Base-by-base conservation (phyloP, 306 rosid species). In the Inga leiocalycina region DNA sequence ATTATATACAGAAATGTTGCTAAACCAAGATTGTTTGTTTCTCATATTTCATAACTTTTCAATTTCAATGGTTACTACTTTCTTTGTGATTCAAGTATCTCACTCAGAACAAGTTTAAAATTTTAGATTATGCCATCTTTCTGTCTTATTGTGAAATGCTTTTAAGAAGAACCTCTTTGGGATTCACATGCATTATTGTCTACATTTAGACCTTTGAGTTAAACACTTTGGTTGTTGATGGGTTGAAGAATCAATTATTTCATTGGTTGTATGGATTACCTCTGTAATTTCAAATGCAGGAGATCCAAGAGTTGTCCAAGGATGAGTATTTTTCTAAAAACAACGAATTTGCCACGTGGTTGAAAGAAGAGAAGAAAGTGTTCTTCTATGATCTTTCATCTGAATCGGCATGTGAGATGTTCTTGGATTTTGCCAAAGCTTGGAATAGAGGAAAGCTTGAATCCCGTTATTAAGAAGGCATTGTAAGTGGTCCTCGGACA, bases 331-430 rank as follows among this genome's bases (percentile, higher is more conserved):
- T 96, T 85, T 86, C 87, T 0, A 96, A 93, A 96, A 96, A 92
- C 57, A 96, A 92, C 16, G 99, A 96, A 78, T 96, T 96, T 79
- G 89, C 99, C 72, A 92, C 91, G 17, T 96, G 99, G 99, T 89
- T 93, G 81, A 93, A 93, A 82, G 99, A 96, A 83, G 93, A 92
- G 91, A 96, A 90, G 81, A 88, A 90, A 46, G 82, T 93, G 45
- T 96, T 92, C 79, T 96, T 96, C 93, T 92, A 94, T 27, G 98
- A 96, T 72, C 92, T 96, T 49, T 87, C 88, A 2, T 87, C 97
- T 0, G 97, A 92, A 85, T 88, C 94, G 45, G 91, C 99, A 37
- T 97, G 74, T 0, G 86, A 91, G 82, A 43, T 93, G 85, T 96
- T 96, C 59, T 77, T 87, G 2, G 92, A 90, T 70, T 96, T 93